Evolutionary conservation across 441 rosid genomes (phyloP).

Genomic region (Bruguiera hainesii): DNA sequence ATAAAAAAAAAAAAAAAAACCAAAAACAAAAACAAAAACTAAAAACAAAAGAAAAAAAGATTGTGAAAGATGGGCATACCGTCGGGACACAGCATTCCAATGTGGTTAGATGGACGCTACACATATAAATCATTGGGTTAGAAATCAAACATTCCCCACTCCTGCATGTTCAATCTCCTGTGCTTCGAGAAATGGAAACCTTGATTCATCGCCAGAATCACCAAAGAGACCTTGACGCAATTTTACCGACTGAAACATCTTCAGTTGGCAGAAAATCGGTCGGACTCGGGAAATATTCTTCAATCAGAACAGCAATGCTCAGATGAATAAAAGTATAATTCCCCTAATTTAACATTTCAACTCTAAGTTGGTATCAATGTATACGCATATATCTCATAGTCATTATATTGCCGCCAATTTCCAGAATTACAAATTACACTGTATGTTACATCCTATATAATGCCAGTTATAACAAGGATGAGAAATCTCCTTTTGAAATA

Average conservation of each 20-base stretch:
- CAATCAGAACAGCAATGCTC: neutral
- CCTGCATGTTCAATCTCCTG: too few relatives aligned
- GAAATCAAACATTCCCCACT: too few relatives aligned
- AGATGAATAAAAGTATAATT: neutral
- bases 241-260: neutral
- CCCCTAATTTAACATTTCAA: constrained; percentile 4
- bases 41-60: too few relatives aligned
- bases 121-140: too few relatives aligned
- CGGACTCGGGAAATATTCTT: neutral
- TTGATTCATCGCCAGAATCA: too few relatives aligned
- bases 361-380: constrained; percentile 10
- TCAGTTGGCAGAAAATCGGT: neutral
- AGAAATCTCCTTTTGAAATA: constrained; percentile 13
- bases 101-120: too few relatives aligned
- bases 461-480: constrained; percentile 29
- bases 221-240: too few relatives aligned
- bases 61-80: too few relatives aligned
- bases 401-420: constrained; percentile 18
- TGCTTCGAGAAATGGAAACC: too few relatives aligned
- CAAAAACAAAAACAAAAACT: too few relatives aligned
- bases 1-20: too few relatives aligned
- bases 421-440: constrained; percentile 35
- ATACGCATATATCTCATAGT: constrained; percentile 21
- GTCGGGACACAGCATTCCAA: too few relatives aligned
- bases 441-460: constrained; percentile 20